These are phyloP conservation scores for Comarum palustre DNA, from an alignment of 306 rosid genomes.

Conservation along the genomic window DNA sequence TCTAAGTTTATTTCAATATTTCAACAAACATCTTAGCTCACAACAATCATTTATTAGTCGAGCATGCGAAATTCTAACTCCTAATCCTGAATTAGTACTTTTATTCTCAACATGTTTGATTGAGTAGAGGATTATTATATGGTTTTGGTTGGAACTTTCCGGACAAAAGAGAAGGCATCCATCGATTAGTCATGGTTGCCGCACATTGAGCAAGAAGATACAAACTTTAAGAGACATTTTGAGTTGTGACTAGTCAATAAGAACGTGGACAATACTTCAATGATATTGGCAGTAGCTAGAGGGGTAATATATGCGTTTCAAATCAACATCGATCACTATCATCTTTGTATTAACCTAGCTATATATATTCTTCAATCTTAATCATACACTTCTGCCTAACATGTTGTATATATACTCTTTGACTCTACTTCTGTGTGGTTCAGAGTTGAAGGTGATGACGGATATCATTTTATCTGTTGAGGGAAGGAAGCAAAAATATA, in stretches of 20 bases:
- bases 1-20: not conserved
- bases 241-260: conserved; percentile 1
- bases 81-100: too few relatives aligned
- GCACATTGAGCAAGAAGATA: conserved; percentile 6
- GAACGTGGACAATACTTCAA: conserved; percentile 5
- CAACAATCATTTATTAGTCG: not conserved
- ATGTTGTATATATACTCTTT: not conserved
- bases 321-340: not conserved
- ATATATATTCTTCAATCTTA: not conserved
- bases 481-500: not conserved
- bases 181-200: conserved; percentile 7
- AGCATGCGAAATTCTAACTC: not conserved
- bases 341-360: not conserved
- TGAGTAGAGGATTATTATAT: not conserved
- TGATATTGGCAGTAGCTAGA: not conserved
- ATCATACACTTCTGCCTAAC: conserved; percentile 3
- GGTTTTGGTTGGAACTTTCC: not conserved
- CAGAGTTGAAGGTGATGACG: not conserved
- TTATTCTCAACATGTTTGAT: too few relatives aligned
- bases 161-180: not conserved
- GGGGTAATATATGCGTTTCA: not conserved
- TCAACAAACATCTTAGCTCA: not conserved
- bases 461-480: conserved; percentile 1
- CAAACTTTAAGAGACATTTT: not conserved
- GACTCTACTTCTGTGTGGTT: not conserved